phyloP scores from a whole-genome alignment of 129 eudicot genomes.

The carrot (Daucus carota) region DH1_v3.0 NC_030385.2:34245001-34245500 shows the following conservation, averaged over 20 bases:
- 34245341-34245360: slow-evolving; percentile 62
- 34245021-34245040: not conserved
- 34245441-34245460: slow-evolving; percentile 61
- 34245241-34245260: slow-evolving; percentile 32
- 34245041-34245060: not conserved
- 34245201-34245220: slow-evolving; percentile 12
- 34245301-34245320: slow-evolving; percentile 78
- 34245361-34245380: slow-evolving; percentile 51
- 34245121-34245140: not conserved
- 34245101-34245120: not conserved
- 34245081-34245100: not conserved
- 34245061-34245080: not conserved
- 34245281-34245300: slow-evolving; percentile 43
- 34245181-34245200: not conserved
- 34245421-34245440: slow-evolving; percentile 65
- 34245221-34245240: slow-evolving; percentile 65
- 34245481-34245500: slow-evolving; percentile 72
- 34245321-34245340: slow-evolving; percentile 64
- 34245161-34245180: not conserved
- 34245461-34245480: slow-evolving; percentile 56
- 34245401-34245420: slow-evolving; percentile 58
- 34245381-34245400: slow-evolving; percentile 62
- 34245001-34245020: not conserved
- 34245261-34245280: slow-evolving; percentile 27
- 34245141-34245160: not conserved